Evolutionary conservation across 441 rosid genomes (phyloP).

Genomic region (Populus hybrid): DNA sequence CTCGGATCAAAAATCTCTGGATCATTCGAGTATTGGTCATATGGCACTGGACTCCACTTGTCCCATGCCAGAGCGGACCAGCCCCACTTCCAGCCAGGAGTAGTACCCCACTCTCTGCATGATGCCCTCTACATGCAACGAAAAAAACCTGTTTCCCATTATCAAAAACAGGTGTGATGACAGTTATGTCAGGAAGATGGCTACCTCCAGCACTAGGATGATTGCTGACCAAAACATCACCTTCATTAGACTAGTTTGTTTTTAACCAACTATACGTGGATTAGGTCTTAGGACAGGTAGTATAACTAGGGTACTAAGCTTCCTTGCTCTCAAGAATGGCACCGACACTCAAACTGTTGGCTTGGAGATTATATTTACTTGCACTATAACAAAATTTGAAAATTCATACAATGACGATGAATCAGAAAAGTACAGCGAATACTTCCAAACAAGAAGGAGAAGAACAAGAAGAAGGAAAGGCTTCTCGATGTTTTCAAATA

Average conservation of each 20-base stretch:
- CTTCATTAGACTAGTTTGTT: constrained; percentile 30
- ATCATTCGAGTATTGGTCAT: constrained; percentile 97
- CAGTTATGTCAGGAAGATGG: constrained; percentile 95
- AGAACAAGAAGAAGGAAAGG: too few relatives aligned
- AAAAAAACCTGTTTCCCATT: constrained; percentile 71
- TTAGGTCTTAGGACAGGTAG: too few relatives aligned
- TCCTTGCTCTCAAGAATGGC: too few relatives aligned
- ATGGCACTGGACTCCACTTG: constrained; percentile 94
- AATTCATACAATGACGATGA: too few relatives aligned
- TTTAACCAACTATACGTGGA: too few relatives aligned
- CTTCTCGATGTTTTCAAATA: too few relatives aligned
- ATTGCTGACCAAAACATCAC: constrained; percentile 87
- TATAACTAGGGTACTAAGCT: too few relatives aligned
- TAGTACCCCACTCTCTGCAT: constrained; percentile 93
- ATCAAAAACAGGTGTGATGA: constrained; percentile 84
- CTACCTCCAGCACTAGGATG: constrained; percentile 96
- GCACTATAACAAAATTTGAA: too few relatives aligned
- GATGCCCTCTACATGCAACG: constrained; percentile 94
- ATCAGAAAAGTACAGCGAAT: too few relatives aligned
- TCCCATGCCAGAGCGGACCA: constrained; percentile 35
- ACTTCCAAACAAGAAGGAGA: too few relatives aligned
- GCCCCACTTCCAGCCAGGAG: constrained; percentile 50
- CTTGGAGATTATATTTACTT: too few relatives aligned
- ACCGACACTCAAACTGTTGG: too few relatives aligned
- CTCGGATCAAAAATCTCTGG: constrained; percentile 95